Conservation (phyloP, 176 grass and related monocot genomes). For the Triticum dicoccoides region DNA sequence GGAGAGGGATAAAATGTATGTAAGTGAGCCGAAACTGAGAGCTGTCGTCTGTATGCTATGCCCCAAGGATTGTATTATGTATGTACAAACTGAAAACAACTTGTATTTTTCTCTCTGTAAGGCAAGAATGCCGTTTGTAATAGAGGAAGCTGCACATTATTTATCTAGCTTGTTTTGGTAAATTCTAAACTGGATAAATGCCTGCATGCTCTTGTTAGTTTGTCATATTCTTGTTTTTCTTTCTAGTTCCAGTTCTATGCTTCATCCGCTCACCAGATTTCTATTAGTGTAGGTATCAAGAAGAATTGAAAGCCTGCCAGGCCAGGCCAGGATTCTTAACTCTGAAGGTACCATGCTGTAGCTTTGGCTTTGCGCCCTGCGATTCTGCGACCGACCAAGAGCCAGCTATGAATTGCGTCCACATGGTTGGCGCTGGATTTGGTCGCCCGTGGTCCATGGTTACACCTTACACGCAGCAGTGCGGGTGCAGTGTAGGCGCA, state of each 20-base stretch:
- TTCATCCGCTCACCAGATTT: neutral
- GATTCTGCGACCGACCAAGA: neutral
- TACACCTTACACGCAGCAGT: neutral
- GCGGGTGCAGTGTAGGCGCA: neutral
- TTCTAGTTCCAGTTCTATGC: neutral
- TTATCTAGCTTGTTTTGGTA: slow-evolving; percentile 24
- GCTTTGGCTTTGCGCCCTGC: neutral
- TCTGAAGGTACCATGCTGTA: neutral
- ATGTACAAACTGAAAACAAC: neutral
- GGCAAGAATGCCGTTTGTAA: slow-evolving; percentile 19
- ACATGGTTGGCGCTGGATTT: neutral
- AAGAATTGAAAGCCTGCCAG: no score
- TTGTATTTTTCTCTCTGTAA: neutral
- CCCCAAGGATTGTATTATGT: neutral
- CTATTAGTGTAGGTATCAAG: neutral
- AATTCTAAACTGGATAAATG: neutral
- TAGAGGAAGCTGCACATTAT: slow-evolving; percentile 30
- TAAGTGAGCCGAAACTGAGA: slow-evolving; percentile 27
- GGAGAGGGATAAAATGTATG: slow-evolving; percentile 11
- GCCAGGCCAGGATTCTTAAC: neutral
- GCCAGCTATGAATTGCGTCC: neutral
- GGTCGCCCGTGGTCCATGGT: neutral
- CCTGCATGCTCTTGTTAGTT: neutral
- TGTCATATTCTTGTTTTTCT: slow-evolving; percentile 1
- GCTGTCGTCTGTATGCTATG: neutral